Percentiles rank a stretch among this genome's conserved stretches.
These are phyloP conservation scores for Biscogniauxia mediterranea DNA, from an alignment of 2,329 filamentous ascomycete species.

Conservation along the genomic window DNA sequence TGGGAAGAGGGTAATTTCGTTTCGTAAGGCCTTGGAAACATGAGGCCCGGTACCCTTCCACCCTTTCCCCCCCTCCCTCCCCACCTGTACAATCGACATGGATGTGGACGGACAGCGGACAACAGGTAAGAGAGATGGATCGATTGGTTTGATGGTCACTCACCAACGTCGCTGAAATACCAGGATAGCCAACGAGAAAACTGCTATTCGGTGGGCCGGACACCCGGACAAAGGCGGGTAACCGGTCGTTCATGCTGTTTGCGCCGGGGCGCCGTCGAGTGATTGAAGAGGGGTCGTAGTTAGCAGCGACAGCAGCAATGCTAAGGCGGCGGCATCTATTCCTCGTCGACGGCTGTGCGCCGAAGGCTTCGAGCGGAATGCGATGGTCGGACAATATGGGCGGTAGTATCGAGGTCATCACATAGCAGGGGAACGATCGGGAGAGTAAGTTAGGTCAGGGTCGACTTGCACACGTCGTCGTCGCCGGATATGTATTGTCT, in stretches of 20 bases:
- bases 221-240: conserved; percentile 87
- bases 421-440: conserved; percentile 12
- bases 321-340: conserved; percentile 28
- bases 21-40: conserved; percentile 8
- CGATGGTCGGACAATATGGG: conserved; percentile 15
- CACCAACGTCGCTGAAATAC: conserved; percentile 95
- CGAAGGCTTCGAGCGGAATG: conserved; percentile 22
- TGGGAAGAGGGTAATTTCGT: not conserved
- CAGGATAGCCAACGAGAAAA: conserved; percentile 94
- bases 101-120: conserved; percentile 7
- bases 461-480: not conserved
- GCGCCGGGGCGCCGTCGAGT: conserved; percentile 16
- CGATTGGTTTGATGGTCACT: conserved; percentile 39
- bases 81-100: conserved; percentile 7
- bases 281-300: conserved; percentile 13
- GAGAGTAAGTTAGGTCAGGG: not conserved
- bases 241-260: conserved; percentile 40
- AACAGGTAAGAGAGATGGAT: conserved; percentile 2
- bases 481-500: not conserved
- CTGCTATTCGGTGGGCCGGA: conserved; percentile 96
- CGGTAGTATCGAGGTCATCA: conserved; percentile 14
- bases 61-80: not conserved
- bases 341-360: conserved; percentile 26
- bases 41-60: conserved; percentile 5
- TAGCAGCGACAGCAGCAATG: conserved; percentile 14